Evolutionary conservation across 2,329 filamentous ascomycete species (phyloP), one percentile per base, ranked within the genome.

Genomic region (Pyrenochaeta sp.): DNA sequence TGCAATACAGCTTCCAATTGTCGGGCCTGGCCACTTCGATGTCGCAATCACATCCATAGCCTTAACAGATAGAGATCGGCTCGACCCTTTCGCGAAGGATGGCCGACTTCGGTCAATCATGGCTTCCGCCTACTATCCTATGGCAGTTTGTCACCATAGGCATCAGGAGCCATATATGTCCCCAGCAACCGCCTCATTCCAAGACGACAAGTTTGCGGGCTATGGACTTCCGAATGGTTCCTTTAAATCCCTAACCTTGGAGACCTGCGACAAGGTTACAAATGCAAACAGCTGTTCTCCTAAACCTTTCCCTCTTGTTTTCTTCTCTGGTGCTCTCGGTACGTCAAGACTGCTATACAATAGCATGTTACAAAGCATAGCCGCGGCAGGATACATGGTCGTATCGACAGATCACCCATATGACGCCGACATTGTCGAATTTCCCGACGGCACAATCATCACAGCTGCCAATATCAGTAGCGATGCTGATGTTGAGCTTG

Each of bases 331-430:
- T 0, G 84, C 81, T 2, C 73, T 80, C n/a, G 78, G 76, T 2
- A 77, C 77, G 22, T 79, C 81, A 0, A 75, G 82, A 1, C 66
- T 81, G 1, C 43, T 82, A 0, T 81, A 85, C 63, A 77, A 72
- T 7, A 76, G 73, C 3, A 75, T 81, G 65, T 78, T 81, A 3
- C 77, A 79, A 13, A 78, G 80, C 0, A 68, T 86, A 1, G 82
- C 84, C 0, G 81, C 80, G 36, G 70, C 77, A 6, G 84, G 83
- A 0, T 84, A 80, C 50, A 62, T 79, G 0, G 80, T 85, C 3
- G 67, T 84, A 15, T 77, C 82, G 0, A 71, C 85, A 13, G 84
- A 85, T 48, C 83, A 85, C 32, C 77, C 83, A 0, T 83, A 81
- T 54, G 83, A 86, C 39, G 75, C 80, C 0, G 62, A 72, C 0